Base-by-base conservation (phyloP, 2,329 filamentous ascomycete species). In the Alternaria sp. region DNA sequence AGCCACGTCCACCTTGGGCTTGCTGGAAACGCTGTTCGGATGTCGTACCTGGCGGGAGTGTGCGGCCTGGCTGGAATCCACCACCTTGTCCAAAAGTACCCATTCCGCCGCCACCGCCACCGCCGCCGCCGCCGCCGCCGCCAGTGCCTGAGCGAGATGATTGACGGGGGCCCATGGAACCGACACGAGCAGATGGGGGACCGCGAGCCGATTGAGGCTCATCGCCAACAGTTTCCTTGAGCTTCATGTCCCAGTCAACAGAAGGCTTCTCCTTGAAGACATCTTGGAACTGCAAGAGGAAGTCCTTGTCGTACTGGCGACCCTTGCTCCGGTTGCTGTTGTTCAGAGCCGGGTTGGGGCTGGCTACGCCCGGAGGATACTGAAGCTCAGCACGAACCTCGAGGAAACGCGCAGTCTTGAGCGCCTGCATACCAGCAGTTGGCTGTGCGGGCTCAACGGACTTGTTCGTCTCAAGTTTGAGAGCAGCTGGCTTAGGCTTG, bases 201-300 rank as follows among this genome's bases (percentile, higher is more conserved):
- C 61, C 61, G 77, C 78, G 90, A 82, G 80, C 91, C 80, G 87
- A 86, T 57, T 86, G 82, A 58, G 86, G 85, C 57, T 90, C 88
- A 65, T 97, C 93, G 57, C 94, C 94, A 66, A 99, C 78, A 82
- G 90, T 84, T 80, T 90, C 89, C 85, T 94, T 85, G 61, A 99
- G 88, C 73, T 95, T 93, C 66, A 89, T 85, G 74, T 96, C 91
- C 87, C 97, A 99, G 74, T 98, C 94, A 41, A 93, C 79, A 0
- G 93, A 96, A 13, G 95, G 95, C 81, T 97, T 96, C 83, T 99
- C 95, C 63, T 92, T 96, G 81, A 97, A 99, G 21, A 97, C 92
- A 70, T 87, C 87, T 81, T 97, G 92, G 84, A 99, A 99, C 76
- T 99, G 95, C 29, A 99, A 84, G 80, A 99, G 82, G 83, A 99